Conservation (phyloP, 1,284 basidiomycete genomes). For the Leucoagaricus sp. region DNA sequence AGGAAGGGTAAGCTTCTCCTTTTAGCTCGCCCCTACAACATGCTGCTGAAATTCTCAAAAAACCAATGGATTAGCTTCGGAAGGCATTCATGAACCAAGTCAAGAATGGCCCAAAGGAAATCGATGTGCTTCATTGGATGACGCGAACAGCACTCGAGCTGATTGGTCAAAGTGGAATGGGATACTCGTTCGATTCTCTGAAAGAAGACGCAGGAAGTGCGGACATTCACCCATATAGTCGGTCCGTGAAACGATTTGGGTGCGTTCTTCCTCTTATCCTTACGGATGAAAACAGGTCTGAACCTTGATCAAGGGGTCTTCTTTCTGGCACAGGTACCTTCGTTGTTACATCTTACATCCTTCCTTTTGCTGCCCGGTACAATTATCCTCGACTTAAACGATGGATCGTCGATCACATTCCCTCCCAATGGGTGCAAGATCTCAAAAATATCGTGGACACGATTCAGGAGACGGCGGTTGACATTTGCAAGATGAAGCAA, state of each 20-base stretch:
- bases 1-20: constrained; percentile 7
- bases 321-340: neutral
- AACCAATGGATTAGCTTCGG: constrained; percentile 17
- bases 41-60: neutral
- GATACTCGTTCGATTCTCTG: constrained; percentile 32
- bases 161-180: constrained; percentile 33
- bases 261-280: constrained; percentile 16
- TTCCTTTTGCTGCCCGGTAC: constrained; percentile 3
- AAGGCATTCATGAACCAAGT: constrained; percentile 28
- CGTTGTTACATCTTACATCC: constrained; percentile 3
- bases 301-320: constrained; percentile 4
- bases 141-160: constrained; percentile 31
- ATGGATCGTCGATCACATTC: constrained; percentile 29
- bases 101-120: constrained; percentile 27
- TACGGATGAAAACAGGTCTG: neutral
- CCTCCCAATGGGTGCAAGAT: constrained; percentile 27
- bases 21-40: neutral
- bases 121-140: constrained; percentile 34
- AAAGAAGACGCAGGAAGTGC: constrained; percentile 16
- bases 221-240: constrained; percentile 8
- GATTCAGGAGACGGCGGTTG: constrained; percentile 32
- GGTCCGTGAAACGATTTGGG: constrained; percentile 28
- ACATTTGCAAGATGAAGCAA: constrained; percentile 36
- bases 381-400: constrained; percentile 16
- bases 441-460: constrained; percentile 31